Evolutionary conservation across 805 yeast genomes (phyloP).

Genomic region (Candida boidinii): DNA sequence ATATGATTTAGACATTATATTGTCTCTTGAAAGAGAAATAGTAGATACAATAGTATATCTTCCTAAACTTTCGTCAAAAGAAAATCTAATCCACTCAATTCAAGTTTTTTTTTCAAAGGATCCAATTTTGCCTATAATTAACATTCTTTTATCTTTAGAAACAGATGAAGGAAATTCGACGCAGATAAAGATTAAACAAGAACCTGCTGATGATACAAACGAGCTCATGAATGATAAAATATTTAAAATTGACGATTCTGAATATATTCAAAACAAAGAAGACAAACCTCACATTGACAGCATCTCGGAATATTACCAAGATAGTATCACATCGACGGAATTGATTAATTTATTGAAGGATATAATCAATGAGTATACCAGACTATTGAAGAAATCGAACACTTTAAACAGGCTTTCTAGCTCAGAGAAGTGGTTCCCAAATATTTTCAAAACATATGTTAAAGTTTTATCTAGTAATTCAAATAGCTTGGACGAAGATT

Average conservation of each 20-base stretch:
- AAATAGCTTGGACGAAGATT: slow-evolving; percentile 10
- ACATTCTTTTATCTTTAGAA: slow-evolving; percentile 13
- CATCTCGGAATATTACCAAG: no score
- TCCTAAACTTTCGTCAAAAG: slow-evolving; percentile 1
- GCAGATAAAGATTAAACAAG: slow-evolving; percentile 1
- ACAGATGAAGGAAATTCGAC: slow-evolving; percentile 4
- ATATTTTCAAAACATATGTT: slow-evolving; percentile 14
- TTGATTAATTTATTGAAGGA: slow-evolving; percentile 3
- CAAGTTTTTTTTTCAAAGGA: slow-evolving; percentile 15
- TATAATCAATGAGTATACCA: slow-evolving; percentile 4
- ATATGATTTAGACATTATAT: slow-evolving; percentile 12
- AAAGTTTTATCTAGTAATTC: no score
- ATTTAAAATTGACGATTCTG: neutral
- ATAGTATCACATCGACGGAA: no score
- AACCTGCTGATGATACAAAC: neutral
- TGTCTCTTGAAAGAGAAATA: slow-evolving; percentile 12
- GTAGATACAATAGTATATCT: slow-evolving; percentile 13
- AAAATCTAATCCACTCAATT: slow-evolving; percentile 4
- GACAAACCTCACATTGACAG: neutral
- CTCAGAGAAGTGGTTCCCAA: slow-evolving; percentile 16
- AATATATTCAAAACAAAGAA: neutral
- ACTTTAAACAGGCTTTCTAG: no score
- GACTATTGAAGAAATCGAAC: slow-evolving; percentile 1
- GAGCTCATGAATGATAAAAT: neutral
- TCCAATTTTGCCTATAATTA: slow-evolving; percentile 20